Conservation (phyloP, 2,329 filamentous ascomycete species). For the Penicillium sp. region DNA sequence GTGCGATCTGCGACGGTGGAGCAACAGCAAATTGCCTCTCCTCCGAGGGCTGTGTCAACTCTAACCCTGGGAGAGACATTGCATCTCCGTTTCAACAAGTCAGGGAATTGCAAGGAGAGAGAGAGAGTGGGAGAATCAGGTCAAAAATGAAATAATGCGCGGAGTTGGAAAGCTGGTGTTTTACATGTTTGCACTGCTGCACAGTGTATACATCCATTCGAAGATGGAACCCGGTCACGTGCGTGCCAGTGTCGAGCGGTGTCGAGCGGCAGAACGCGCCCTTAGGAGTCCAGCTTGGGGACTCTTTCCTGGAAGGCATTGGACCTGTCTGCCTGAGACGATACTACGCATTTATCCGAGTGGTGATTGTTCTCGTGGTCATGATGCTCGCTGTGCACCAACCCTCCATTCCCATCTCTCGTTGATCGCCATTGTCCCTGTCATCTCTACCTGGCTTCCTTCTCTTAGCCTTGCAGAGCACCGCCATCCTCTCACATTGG, state of each 20-base stretch:
- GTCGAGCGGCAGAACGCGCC: conserved; percentile 1
- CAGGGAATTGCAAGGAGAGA: background rate
- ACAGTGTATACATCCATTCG: background rate
- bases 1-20: conserved; percentile 46
- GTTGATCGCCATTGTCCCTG: conserved; percentile 4
- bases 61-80: conserved; percentile 72
- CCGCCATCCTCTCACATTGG: background rate
- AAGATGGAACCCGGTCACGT: conserved; percentile 4
- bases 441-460: conserved; percentile 5
- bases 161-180: conserved; percentile 8
- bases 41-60: conserved; percentile 61
- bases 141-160: background rate
- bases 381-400: conserved; percentile 13
- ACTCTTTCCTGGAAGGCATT: background rate
- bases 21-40: conserved; percentile 36
- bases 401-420: conserved; percentile 2
- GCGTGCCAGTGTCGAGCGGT: conserved; percentile 2
- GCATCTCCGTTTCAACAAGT: conserved; percentile 20
- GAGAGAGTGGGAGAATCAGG: background rate
- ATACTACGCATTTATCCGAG: conserved; percentile 5
- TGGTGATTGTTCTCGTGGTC: conserved; percentile 7
- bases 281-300: background rate
- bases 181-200: conserved; percentile 11
- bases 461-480: conserved; percentile 8
- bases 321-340: background rate